Conservation (phyloP, 192 early-diverging fungal species). For the Gryganskiella cystojenkinii region DNA sequence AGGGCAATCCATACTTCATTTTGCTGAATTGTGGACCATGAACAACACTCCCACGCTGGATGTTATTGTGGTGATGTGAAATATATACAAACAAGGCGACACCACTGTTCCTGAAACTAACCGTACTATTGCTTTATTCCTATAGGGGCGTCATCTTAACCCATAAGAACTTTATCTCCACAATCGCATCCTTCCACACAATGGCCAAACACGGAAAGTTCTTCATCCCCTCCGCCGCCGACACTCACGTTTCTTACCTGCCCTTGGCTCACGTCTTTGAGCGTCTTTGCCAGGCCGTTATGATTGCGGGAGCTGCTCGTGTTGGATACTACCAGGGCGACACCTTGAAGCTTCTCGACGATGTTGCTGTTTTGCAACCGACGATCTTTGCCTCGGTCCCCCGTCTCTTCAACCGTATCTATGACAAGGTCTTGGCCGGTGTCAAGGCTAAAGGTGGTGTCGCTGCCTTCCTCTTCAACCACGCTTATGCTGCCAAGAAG, state of each 20-base stretch:
- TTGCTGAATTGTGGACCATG: too few species aligned
- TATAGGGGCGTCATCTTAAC: constrained; percentile 73
- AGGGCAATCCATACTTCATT: too few species aligned
- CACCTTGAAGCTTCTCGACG: constrained; percentile 51
- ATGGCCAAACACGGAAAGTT: constrained; percentile 14
- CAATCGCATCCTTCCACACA: constrained; percentile 27
- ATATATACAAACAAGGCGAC: too few species aligned
- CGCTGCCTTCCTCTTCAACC: constrained; percentile 61
- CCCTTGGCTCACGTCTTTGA: constrained; percentile 95
- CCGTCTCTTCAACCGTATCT: constrained; percentile 90
- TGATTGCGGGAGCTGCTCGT: constrained; percentile 65
- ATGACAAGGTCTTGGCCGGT: constrained; percentile 79
- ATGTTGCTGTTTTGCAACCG: constrained; percentile 84
- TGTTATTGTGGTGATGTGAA: too few species aligned
- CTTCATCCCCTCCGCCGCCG: constrained; percentile 16
- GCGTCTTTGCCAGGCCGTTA: constrained; percentile 62
- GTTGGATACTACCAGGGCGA: constrained; percentile 69
- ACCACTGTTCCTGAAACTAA: neutral
- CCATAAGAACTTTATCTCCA: constrained; percentile 77
- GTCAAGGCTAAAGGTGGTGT: constrained; percentile 74
- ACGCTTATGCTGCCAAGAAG: constrained; percentile 67
- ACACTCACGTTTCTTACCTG: constrained; percentile 84
- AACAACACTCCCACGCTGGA: too few species aligned
- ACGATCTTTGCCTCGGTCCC: constrained; percentile 91
- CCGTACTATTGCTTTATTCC: neutral